Percentiles rank a stretch among this genome's conserved stretches.
Conservation (phyloP, 345 rosid species). For the Murraya paniculata region DNA sequence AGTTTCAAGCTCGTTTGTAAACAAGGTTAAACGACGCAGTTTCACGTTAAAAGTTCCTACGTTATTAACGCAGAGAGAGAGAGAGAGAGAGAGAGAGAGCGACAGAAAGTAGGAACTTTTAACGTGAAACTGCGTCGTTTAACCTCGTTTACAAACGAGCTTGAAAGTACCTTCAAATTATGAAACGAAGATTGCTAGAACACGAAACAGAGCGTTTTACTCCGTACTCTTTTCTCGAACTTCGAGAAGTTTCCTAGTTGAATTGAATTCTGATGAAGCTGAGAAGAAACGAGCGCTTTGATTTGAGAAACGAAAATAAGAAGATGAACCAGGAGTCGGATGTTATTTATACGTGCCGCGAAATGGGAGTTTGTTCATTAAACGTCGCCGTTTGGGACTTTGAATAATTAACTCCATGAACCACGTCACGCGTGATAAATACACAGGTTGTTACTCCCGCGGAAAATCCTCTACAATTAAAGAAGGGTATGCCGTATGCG, state of each 20-base stretch:
- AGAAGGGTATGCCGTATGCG: not conserved
- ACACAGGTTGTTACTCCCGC: not conserved
- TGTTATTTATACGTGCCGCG: not conserved
- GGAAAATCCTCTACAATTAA: not conserved
- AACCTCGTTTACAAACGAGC: too few relatives aligned
- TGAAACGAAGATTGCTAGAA: too few relatives aligned
- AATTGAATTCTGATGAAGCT: not conserved
- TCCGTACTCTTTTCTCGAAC: not conserved
- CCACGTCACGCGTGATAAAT: not conserved
- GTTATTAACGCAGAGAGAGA: not conserved
- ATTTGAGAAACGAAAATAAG: not conserved
- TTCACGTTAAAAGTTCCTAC: not conserved
- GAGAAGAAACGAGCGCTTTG: not conserved
- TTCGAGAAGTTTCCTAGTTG: not conserved
- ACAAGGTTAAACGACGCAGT: not conserved
- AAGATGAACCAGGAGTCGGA: not conserved
- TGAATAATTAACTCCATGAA: not conserved
- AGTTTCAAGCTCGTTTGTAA: not conserved
- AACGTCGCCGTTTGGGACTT: not conserved
- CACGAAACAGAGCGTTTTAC: not conserved
- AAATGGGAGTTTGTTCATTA: not conserved
- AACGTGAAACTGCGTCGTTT: too few relatives aligned
- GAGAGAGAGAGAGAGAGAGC: not conserved
- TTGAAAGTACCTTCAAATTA: slow-evolving; percentile 1
- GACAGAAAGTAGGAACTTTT: too few relatives aligned